Percentiles rank a stretch among this genome's conserved stretches.
phyloP scores from a whole-genome alignment of 495 filamentous ascomycete genomes.

The Podospora tetraspora region DNA sequence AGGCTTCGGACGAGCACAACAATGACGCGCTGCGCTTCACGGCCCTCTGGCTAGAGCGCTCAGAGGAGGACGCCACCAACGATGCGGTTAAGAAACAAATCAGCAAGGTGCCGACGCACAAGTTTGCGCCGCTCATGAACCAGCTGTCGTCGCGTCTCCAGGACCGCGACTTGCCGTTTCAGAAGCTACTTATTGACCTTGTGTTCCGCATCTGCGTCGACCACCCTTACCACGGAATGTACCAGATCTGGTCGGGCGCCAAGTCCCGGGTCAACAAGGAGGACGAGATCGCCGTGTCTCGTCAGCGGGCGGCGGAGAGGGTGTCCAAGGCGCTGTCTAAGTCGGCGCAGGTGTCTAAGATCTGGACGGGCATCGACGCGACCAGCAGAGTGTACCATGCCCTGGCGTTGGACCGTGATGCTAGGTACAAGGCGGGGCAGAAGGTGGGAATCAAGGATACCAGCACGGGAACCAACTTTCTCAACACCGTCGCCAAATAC shows the following conservation, averaged over 20 bases:
- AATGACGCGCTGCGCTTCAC: slow-evolving; percentile 91
- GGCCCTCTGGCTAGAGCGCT: slow-evolving; percentile 86
- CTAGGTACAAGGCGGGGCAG: slow-evolving; percentile 58
- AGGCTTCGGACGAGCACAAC: slow-evolving; percentile 79
- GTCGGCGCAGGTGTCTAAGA: slow-evolving; percentile 40
- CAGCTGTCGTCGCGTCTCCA: slow-evolving; percentile 88
- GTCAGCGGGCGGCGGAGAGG: slow-evolving; percentile 63
- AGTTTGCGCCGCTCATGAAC: slow-evolving; percentile 92
- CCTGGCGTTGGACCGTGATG: slow-evolving; percentile 63
- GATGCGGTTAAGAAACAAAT: slow-evolving; percentile 66
- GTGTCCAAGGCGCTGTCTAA: slow-evolving; percentile 54
- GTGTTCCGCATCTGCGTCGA: slow-evolving; percentile 79
- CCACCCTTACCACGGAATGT: slow-evolving; percentile 94
- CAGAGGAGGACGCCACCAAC: slow-evolving; percentile 65
- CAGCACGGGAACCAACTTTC: slow-evolving; percentile 49
- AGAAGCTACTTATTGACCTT: slow-evolving; percentile 62
- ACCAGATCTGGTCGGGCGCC: slow-evolving; percentile 81
- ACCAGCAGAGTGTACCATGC: slow-evolving; percentile 68
- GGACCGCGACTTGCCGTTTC: slow-evolving; percentile 62
- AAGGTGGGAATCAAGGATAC: slow-evolving; percentile 58
- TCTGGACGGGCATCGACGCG: slow-evolving; percentile 63
- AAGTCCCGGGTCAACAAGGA: slow-evolving; percentile 58
- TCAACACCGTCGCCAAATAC: slow-evolving; percentile 50
- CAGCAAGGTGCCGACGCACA: slow-evolving; percentile 70
- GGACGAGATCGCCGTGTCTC: slow-evolving; percentile 66